Base-by-base conservation (phyloP, 495 filamentous ascomycete genomes). In the Aspergillus panamensis region DNA sequence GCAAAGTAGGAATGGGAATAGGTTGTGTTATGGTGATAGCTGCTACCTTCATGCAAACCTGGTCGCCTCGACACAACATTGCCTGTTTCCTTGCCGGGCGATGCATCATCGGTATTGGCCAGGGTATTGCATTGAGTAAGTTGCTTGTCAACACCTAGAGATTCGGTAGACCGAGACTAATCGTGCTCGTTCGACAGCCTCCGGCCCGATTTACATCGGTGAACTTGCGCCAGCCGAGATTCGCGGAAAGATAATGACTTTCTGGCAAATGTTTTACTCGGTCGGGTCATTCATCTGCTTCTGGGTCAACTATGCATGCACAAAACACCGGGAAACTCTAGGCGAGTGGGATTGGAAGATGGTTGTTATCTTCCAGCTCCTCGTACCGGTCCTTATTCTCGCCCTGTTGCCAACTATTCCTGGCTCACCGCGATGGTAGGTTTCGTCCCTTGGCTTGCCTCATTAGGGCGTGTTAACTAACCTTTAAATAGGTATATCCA, bases 201-300 rank as follows among this genome's bases (percentile, higher is more conserved):
- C 82, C 40, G 82, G 82, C 10, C 82, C 82, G 0, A 82, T 84
- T 54, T 86, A 85, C 61, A 86, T 86, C 49, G 82, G 82, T 48
- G 82, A 86, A 55, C 65, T 86, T 17, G 77, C 82, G 7, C 81
- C 82, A 7, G 64, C 78, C 8, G 77, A 84, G 50, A 84, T 84
- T 57, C 80, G 83, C 47, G 83, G 83, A 54, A 78, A 78, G 60
- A 83, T 86, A 62, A 84, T 86, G 83, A 79, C 80, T n/a, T 83
- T 85, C 60, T 86, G 82, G 83, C 82, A 86, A 68, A 82, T 84
- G 71, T 85, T 85, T 68, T 86, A 85, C 71, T 80, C 75, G 25
- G 83, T 85, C 30, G 82, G 82, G 21, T 80, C 79, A 30, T 85
- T 85, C 67, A 82, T 86, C 62, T 84, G 82, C 62, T 84, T 80